These are phyloP conservation scores for Cryphonectria japonica DNA, from an alignment of 2,329 filamentous ascomycete species.

Conservation along the genomic window DNA sequence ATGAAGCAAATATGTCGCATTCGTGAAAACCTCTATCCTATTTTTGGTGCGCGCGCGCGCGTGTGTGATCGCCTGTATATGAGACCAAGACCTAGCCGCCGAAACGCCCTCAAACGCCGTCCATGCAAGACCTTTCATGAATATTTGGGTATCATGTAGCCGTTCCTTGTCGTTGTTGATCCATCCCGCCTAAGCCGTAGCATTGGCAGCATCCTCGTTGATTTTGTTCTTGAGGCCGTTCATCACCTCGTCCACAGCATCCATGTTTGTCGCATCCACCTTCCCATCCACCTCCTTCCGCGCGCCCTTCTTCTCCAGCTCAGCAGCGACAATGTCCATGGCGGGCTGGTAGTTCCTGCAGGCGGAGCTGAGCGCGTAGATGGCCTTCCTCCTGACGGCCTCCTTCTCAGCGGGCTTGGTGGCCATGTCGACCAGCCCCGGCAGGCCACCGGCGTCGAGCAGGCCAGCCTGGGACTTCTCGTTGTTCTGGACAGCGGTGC, in stretches of 20 bases:
- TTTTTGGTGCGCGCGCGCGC: background rate
- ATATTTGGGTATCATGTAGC: conserved; percentile 23
- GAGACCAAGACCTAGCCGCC: background rate
- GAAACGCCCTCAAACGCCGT: conserved; percentile 42
- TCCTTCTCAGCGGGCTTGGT: conserved; percentile 62
- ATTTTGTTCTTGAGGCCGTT: conserved; percentile 63
- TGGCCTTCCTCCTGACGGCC: conserved; percentile 79
- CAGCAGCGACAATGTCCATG: conserved; percentile 68
- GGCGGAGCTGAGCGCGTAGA: conserved; percentile 85
- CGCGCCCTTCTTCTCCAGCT: conserved; percentile 62
- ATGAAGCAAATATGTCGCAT: conserved; percentile 22
- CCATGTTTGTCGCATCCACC: conserved; percentile 87
- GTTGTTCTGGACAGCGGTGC: conserved; percentile 97
- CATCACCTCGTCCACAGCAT: conserved; percentile 77
- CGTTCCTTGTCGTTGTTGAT: background rate
- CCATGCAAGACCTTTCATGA: conserved; percentile 36
- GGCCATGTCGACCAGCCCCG: conserved; percentile 68
- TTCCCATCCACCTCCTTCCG: conserved; percentile 48
- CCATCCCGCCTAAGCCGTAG: conserved; percentile 23
- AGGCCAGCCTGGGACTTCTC: conserved; percentile 77
- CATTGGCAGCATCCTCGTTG: conserved; percentile 36
- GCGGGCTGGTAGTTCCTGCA: conserved; percentile 89
- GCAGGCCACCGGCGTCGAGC: conserved; percentile 67
- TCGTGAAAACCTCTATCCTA: conserved; percentile 10
- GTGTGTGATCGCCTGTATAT: conserved; percentile 11